These are phyloP conservation scores for Termitomyces sp. DNA, from an alignment of 768 basidiomycete genomes.

Conservation along the genomic window DNA sequence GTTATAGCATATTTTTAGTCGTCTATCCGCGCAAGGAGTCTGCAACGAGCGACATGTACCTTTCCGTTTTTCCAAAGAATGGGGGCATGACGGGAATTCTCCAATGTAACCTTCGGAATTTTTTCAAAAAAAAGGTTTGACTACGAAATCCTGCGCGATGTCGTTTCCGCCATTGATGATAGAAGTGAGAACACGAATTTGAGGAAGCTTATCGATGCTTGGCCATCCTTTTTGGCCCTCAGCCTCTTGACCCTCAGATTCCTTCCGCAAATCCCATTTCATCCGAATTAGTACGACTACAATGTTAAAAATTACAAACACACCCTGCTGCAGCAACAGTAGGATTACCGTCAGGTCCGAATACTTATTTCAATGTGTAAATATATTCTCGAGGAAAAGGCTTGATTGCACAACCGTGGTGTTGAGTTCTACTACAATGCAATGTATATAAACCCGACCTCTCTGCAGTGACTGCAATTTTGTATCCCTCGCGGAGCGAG, in stretches of 20 bases:
- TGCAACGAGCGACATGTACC: constrained; percentile 29
- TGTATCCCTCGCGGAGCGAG: too few relatives aligned
- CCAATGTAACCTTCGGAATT: constrained; percentile 32
- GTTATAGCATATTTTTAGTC: background rate
- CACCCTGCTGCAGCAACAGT: constrained; percentile 20
- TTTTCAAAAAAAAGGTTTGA: constrained; percentile 29
- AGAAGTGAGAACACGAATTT: constrained; percentile 28
- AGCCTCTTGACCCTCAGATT: background rate
- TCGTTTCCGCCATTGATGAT: too few relatives aligned
- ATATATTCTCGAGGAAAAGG: constrained; percentile 18
- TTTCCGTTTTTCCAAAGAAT: constrained; percentile 36
- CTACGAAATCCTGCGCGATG: too few relatives aligned
- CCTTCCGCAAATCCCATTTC: constrained; percentile 18
- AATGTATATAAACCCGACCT: too few relatives aligned
- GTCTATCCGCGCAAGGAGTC: constrained; percentile 21
- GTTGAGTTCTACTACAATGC: too few relatives aligned
- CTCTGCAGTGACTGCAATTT: too few relatives aligned
- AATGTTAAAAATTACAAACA: background rate
- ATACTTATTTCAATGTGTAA: constrained; percentile 7
- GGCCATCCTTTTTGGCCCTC: constrained; percentile 26
- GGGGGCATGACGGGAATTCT: constrained; percentile 38
- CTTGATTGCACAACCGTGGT: constrained; percentile 16
- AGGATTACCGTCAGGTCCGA: constrained; percentile 19
- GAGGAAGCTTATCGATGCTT: constrained; percentile 35
- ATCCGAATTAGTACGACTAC: background rate